phyloP scores from a whole-genome alignment of 495 filamentous ascomycete species.

The Jackrogersella minutella region DNA sequence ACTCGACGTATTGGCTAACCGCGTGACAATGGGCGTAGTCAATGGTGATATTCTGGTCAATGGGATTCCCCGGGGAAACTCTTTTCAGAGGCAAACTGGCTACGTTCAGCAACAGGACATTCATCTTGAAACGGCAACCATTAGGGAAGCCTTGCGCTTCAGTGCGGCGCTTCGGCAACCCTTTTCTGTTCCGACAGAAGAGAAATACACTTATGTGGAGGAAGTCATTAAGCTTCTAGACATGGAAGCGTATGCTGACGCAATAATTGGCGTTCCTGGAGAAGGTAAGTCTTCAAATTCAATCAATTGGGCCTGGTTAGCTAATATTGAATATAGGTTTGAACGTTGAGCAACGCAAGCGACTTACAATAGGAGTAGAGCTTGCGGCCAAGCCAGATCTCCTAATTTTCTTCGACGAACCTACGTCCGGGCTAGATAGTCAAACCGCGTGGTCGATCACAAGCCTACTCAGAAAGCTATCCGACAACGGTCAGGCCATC shows the following conservation, averaged over 20 bases:
- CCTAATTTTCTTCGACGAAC: constrained; percentile 88
- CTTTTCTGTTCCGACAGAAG: constrained; percentile 58
- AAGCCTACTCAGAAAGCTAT: constrained; percentile 77
- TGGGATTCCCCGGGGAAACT: constrained; percentile 68
- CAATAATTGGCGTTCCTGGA: constrained; percentile 74
- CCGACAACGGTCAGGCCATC: constrained; percentile 83
- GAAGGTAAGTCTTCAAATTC: constrained; percentile 42
- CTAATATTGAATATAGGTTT: constrained; percentile 59
- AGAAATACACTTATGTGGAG: constrained; percentile 77
- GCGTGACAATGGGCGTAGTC: constrained; percentile 84
- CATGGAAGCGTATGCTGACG: constrained; percentile 76
- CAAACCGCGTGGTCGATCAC: constrained; percentile 88
- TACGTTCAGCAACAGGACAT: constrained; percentile 95
- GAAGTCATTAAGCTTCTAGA: constrained; percentile 77
- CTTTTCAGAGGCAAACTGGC: constrained; percentile 84
- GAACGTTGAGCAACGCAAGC: constrained; percentile 80
- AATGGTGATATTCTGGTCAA: constrained; percentile 80
- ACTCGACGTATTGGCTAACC: constrained; percentile 75
- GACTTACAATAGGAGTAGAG: constrained; percentile 86
- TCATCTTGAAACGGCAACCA: constrained; percentile 76
- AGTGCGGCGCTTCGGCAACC: constrained; percentile 76
- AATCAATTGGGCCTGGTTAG: not conserved
- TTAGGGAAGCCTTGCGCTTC: constrained; percentile 74
- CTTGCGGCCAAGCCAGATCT: constrained; percentile 86
- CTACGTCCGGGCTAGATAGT: constrained; percentile 81